Base-by-base conservation (phyloP, 768 basidiomycete genomes). In the Pluteus cervinus region DNA sequence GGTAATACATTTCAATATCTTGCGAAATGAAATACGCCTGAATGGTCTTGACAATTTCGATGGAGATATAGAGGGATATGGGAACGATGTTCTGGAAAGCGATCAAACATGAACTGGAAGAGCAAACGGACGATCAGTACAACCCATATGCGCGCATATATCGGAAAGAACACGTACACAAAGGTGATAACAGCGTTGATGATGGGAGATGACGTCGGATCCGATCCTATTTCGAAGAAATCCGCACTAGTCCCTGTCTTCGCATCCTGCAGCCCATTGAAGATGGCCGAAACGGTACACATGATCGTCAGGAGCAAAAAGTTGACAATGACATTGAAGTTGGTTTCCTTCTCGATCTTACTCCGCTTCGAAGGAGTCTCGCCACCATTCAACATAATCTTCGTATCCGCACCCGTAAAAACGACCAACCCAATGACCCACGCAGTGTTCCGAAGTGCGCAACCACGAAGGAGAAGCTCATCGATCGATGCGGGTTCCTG, bases 51-150 rank as follows among this genome's bases (percentile, higher is more conserved):
- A 96, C 92, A 47, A 96, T 87, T 64, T 97, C 93, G 54, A 96
- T 92, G 33, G 93, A 93, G 55, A 97, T 96, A 68, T 94, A 94
- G 16, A 97, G 75, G 3, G 91, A 92, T 40, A 96, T 84, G 16
- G 93, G 93, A 10, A 97, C 85, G 55, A 96, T 93, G 60, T 97
- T 97, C 63, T 97, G 93, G 69, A 98, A 97, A 3, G 88, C 86
- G 55, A 98, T 89, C 26, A 99, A 75, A 56, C 85, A 87, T 2
- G 92, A 88, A 18, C 91, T 96, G 51, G 14, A 41, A 17, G 9
- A 24, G 28, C 17, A 40, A 14, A 25, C 17, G 30, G 11, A 41
- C 30, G 21, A 16, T 14, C 10, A 11, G 39, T 11, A 45, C 25
- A 43, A 22, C 33, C n/a, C n/a, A n/a, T n/a, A n/a, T n/a, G n/a